Evolutionary conservation across 805 yeast genomes (phyloP), one percentile per base, ranked within the genome.

Genomic region (Saturnispora sekii): DNA sequence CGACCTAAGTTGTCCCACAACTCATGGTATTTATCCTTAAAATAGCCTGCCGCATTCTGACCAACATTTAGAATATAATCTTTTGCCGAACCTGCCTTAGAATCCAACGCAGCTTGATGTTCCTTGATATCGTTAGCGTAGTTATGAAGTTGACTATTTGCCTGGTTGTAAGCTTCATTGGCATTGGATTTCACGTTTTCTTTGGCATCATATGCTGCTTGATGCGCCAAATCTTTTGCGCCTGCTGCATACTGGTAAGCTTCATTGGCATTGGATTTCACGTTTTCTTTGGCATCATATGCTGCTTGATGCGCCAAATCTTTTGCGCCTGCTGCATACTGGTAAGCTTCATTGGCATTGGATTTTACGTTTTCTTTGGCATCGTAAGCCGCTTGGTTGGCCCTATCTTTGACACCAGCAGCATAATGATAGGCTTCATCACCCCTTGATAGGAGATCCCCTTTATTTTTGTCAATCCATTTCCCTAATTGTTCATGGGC

Each of bases 11-110:
- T 21, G 30, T 44, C 47, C 32, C 40, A 18, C 4, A 44, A 34
- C 5, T 56, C 63, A 21, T 62, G 61, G 16, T 62, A 57, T 51
- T 70, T 69, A 26, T 73, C 78, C 50, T 35, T 14, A 50, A 44
- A n/a, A 44, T 46, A 39, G 29, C 35, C 21, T 11, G 42, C 42
- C 28, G 46, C 35, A 14, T 26, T 34, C 10, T 32, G 28, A 31
- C 35, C 35, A 9, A 35, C 35, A 17, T 16, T 30, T 9, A 29
- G 16, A 10, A 43, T 26, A 15, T 32, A 43, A 16, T 33, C 10
- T n/a, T 43, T 43, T 3, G 46, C 42, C 9, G 11, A 11, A 15
- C 32, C 49, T 18, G 31, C 37, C 18, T 32, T 32, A 14, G 32
- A 35, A 14, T 41, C 29, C 9, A 29, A n/a, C 4, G n/a, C 43